Evolutionary conservation across 768 basidiomycete species (phyloP).

Genomic region (Arthromyces matolae): DNA sequence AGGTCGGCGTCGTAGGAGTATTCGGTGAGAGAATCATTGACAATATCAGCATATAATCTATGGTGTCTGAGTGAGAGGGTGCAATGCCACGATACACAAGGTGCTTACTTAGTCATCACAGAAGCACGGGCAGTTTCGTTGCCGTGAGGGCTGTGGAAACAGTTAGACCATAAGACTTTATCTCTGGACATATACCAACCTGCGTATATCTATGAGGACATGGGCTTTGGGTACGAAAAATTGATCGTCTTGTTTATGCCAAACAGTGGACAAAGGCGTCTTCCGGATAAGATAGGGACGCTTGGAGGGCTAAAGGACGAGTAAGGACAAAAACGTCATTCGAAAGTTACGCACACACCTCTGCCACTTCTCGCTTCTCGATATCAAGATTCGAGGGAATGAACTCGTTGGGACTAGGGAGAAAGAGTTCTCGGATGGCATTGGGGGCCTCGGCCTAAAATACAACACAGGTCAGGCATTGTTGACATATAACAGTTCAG

Average conservation of each 20-base stretch:
- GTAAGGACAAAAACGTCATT: slow-evolving; percentile 3
- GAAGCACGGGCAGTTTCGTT: slow-evolving; percentile 63
- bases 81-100: background rate
- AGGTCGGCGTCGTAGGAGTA: slow-evolving; percentile 90
- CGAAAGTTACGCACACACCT: slow-evolving; percentile 37
- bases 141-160: slow-evolving; percentile 45
- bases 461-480: background rate
- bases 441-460: slow-evolving; percentile 61
- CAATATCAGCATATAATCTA: slow-evolving; percentile 79
- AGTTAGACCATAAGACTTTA: no score
- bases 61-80: background rate
- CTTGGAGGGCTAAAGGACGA: slow-evolving; percentile 53
- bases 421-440: slow-evolving; percentile 61
- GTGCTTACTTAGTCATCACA: slow-evolving; percentile 72
- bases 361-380: slow-evolving; percentile 61
- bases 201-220: slow-evolving; percentile 70
- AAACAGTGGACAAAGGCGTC: slow-evolving; percentile 68
- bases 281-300: slow-evolving; percentile 76
- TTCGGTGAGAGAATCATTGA: slow-evolving; percentile 86
- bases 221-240: slow-evolving; percentile 95
- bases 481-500: background rate
- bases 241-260: slow-evolving; percentile 96
- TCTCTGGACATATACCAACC: no score
- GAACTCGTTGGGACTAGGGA: slow-evolving; percentile 88
- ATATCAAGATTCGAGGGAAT: slow-evolving; percentile 86